Conservation (phyloP, 225 moss, liverwort and hornwort species). For the Climacium dendroides region DNA sequence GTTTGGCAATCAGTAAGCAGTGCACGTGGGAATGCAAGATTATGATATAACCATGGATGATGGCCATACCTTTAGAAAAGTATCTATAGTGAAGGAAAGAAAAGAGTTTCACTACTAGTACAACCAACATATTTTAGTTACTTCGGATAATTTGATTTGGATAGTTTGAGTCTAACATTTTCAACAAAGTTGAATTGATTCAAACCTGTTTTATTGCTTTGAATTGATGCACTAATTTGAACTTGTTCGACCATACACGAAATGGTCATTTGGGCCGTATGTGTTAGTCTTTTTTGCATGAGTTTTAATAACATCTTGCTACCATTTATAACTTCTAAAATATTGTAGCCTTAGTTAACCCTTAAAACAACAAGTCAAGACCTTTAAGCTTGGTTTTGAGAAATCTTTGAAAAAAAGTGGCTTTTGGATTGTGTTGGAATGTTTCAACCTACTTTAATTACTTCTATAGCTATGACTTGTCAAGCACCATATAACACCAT, state of each 20-base stretch:
- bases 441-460: neutral
- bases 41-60: neutral
- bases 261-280: neutral
- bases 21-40: fast-evolving
- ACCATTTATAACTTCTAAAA: too few relatives aligned
- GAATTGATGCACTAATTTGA: neutral
- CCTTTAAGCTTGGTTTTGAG: fast-evolving
- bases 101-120: too few relatives aligned
- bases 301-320: neutral
- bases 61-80: neutral
- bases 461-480: neutral
- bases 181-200: too few relatives aligned
- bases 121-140: neutral
- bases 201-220: fast-evolving
- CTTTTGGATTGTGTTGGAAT: neutral
- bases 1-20: neutral
- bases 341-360: fast-evolving
- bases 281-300: neutral
- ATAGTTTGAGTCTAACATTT: neutral
- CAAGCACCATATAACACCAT: too few relatives aligned
- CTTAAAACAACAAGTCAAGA: neutral
- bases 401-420: neutral
- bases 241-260: fast-evolving
- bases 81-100: too few relatives aligned
- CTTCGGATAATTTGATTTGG: fast-evolving